These are phyloP conservation scores for Sporothrix brasiliensis DNA, from an alignment of 2,329 filamentous ascomycete species.

Conservation along the genomic window DNA sequence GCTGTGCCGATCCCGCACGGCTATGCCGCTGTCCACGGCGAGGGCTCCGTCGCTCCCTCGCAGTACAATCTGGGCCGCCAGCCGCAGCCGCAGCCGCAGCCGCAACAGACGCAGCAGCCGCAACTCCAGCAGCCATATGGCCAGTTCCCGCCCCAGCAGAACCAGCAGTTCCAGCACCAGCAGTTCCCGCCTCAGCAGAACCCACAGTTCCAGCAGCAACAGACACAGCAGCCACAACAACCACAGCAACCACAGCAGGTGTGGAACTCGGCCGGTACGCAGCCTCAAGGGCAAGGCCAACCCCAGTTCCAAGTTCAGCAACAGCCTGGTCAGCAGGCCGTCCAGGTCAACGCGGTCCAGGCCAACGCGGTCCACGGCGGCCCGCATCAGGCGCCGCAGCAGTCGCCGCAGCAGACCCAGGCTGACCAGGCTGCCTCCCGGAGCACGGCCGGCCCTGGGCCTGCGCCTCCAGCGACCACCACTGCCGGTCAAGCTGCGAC, in stretches of 20 bases:
- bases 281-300: background rate
- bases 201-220: slow-evolving; percentile 16
- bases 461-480: background rate
- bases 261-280: slow-evolving; percentile 13
- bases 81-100: slow-evolving; percentile 24
- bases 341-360: background rate
- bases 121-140: background rate
- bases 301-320: slow-evolving; percentile 12
- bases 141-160: slow-evolving; percentile 13
- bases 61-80: slow-evolving; percentile 36
- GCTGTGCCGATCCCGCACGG: slow-evolving; percentile 46
- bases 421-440: background rate
- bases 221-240: no score
- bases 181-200: slow-evolving; percentile 5
- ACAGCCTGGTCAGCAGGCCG: background rate
- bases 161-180: slow-evolving; percentile 10
- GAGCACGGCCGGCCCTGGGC: background rate
- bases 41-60: slow-evolving; percentile 42
- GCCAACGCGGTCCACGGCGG: background rate
- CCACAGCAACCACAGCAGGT: slow-evolving; percentile 1
- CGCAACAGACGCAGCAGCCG: slow-evolving; percentile 9
- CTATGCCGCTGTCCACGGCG: slow-evolving; percentile 46
- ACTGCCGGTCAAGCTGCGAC: background rate
- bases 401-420: background rate
- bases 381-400: background rate